Evolutionary conservation across 228 moss, liverwort and hornwort genomes (phyloP).

Genomic region (Sphagnum fallax): DNA sequence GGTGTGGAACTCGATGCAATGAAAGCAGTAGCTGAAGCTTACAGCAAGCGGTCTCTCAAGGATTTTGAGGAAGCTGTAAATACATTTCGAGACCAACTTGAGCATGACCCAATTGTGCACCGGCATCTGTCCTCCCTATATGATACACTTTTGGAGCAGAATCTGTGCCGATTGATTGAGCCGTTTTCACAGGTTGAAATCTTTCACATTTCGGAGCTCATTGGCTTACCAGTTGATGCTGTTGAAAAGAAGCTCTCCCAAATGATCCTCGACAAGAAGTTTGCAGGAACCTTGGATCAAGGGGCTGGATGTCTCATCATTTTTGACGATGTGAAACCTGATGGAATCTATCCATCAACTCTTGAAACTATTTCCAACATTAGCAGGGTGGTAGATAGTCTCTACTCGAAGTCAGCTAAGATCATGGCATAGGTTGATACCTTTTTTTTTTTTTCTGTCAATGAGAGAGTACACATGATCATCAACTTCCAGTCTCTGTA

Average conservation of each 20-base stretch:
- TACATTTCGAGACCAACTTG: constrained; percentile 78
- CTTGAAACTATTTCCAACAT: constrained; percentile 87
- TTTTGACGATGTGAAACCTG: constrained; percentile 89
- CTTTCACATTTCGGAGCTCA: constrained; percentile 86
- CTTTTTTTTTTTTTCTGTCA: no score
- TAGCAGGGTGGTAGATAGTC: constrained; percentile 96
- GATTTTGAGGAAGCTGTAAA: constrained; percentile 89
- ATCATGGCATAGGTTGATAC: constrained; percentile 37
- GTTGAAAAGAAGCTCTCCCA: constrained; percentile 96
- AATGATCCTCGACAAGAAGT: constrained; percentile 98
- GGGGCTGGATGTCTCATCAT: constrained; percentile 98
- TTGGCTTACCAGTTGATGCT: constrained; percentile 80
- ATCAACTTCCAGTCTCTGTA: no score
- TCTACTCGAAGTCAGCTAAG: constrained; percentile 85
- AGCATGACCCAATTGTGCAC: constrained; percentile 95
- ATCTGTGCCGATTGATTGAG: constrained; percentile 91
- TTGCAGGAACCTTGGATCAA: constrained; percentile 94
- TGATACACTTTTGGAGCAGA: constrained; percentile 95
- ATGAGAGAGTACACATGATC: no score
- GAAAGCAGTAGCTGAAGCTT: constrained; percentile 94
- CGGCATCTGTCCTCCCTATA: constrained; percentile 88
- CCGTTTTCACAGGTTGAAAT: constrained; percentile 97
- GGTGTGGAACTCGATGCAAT: constrained; percentile 95
- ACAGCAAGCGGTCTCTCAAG: constrained; percentile 81
- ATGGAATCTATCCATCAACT: constrained; percentile 93